Evolutionary conservation across 2,329 filamentous ascomycete genomes (phyloP), one percentile per base, ranked within the genome.

Genomic region (Hypoxylon sp.): DNA sequence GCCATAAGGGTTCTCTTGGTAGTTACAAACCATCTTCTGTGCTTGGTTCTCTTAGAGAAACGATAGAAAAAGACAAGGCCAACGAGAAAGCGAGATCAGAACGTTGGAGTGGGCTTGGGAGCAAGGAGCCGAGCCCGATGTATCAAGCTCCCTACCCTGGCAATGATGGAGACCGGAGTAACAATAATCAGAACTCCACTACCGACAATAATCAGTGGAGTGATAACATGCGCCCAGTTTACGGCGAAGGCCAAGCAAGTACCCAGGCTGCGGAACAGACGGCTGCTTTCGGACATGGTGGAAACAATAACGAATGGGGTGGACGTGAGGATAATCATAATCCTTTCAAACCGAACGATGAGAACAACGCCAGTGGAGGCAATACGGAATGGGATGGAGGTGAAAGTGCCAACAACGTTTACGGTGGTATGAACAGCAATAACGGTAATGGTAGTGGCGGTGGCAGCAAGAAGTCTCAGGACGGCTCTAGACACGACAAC

Each of bases 61-160:
- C n/a, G 11, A 42, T 48, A 10, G 31, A n/a, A 13, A 61, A 54
- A 27, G 74, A 75, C 17, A 46, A 48, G 3, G 67, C 70, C 13
- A 56, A 62, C 17, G 6, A 67, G 8, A 66, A 70, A 21, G 57
- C 55, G 24, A 44, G 17, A 11, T 19, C 13, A 60, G 65, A 71
- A n/a, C 62, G 68, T 19, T 67, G 64, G 66, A 32, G 27, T 17
- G 64, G 46, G 21, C 27, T 8, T 15, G 13, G 6, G 5, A 65
- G 62, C 53, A 67, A 67, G 37, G 51, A 64, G 17, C 31, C 55
- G 19, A 69, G 54, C 58, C 67, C 62, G 6, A 17, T 19, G 32
- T n/a, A n/a, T 27, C n/a, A 29, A 24, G 24, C 24, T 2, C n/a
- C 11, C 15, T 55, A 24, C 35, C 17, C 11, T 17, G 17, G 6